A percentile compares a stretch with the other conserved stretches of the same genome.
Conservation (phyloP, 2,329 filamentous ascomycete genomes). For the Lanzia echinophila region DNA sequence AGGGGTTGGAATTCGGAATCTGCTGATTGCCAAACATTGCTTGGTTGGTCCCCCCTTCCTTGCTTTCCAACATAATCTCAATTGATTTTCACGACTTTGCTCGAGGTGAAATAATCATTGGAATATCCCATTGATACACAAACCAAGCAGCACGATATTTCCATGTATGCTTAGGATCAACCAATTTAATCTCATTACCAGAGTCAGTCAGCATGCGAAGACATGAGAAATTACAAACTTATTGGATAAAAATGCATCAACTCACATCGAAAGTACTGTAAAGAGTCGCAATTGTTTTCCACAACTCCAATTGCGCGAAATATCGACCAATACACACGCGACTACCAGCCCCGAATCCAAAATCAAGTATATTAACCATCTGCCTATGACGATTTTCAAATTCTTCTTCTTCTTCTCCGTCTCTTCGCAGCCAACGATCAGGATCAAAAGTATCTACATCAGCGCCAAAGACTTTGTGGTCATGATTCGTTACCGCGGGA, state of each 20-base stretch:
- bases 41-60: neutral
- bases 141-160: neutral
- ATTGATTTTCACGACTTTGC: neutral
- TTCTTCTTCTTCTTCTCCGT: neutral
- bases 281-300: neutral
- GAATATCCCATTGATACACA: neutral
- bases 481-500: conserved; percentile 43
- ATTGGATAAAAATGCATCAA: neutral
- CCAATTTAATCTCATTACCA: neutral
- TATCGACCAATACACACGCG: neutral
- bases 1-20: too few species aligned
- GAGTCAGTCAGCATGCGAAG: neutral
- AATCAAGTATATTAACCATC: neutral
- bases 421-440: conserved; percentile 39
- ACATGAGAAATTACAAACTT: neutral
- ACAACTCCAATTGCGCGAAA: neutral
- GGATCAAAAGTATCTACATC: conserved; percentile 56
- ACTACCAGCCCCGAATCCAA: neutral
- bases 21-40: neutral
- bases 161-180: neutral
- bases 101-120: neutral
- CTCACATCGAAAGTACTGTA: conserved; percentile 3
- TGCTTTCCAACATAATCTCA: neutral
- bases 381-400: neutral
- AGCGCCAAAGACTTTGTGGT: conserved; percentile 48